Evolutionary conservation across 768 basidiomycete genomes (phyloP), one percentile per base, ranked within the genome.

Genomic region (Tremella fuciformis): DNA sequence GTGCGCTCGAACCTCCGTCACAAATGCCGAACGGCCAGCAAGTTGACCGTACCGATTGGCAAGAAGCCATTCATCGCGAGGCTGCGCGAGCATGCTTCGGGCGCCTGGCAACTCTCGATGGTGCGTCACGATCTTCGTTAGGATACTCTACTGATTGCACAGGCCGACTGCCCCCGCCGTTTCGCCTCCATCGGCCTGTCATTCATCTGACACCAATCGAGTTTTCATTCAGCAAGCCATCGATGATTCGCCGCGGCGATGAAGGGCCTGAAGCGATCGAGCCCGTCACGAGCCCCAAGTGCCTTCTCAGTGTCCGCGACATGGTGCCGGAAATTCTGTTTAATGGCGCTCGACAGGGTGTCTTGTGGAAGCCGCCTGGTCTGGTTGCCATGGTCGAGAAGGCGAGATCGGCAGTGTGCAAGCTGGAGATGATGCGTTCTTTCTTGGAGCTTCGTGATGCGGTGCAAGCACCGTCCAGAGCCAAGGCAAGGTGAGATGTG

Each of bases 71-170:
- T 0, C 72, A 52, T 49, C 78, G 77, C 24, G 91, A 91, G 67
- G 89, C 88, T 70, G 80, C 82, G 61, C 79, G 87, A 16, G 89
- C 86, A 0, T 80, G 91, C 50, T 84, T 80, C 79, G 76, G 74
- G 55, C 79, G 89, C 62, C 60, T 89, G n/a, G 75, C 71, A 9
- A 3, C 59, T 50, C 40, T 58, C 24, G 40, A 53, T 58, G 65
- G 77, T 69, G 13, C 59, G 58, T 47, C 41, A 9, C 4, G 22
- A 26, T 6, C 53, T 3, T 19, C 47, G 3, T 52, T 50, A 15
- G 59, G 55, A 29, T 42, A 26, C 4, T 44, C 42, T 9, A 44
- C 60, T 67, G 51, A 62, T 58, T 44, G 25, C 3, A 1, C 22
- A 65, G 66, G n/a, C 21, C 49, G 9, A 55, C 78, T 86, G 3